Conservation (phyloP, 208 protist species). For the Trichomonas gallinae region DNA sequence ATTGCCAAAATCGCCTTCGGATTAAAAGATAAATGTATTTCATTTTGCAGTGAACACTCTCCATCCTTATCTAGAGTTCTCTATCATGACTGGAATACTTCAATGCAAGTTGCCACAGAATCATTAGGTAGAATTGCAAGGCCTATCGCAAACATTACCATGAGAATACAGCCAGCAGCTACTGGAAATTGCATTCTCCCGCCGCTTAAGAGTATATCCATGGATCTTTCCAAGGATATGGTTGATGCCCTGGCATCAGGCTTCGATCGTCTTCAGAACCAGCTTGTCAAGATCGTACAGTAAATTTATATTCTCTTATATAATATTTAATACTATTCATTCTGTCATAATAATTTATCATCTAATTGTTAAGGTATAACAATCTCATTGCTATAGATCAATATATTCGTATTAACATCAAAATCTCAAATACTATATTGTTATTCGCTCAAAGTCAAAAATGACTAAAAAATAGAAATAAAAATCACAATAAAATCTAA, state of each 20-base stretch:
- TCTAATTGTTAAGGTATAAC: too few species aligned
- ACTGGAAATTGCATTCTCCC: neutral
- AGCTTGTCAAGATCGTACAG: neutral
- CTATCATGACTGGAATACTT: neutral
- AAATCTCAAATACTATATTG: too few species aligned
- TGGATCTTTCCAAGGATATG: conserved; percentile 5
- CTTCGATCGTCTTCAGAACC: conserved; percentile 18
- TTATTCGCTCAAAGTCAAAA: too few species aligned
- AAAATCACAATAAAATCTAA: too few species aligned
- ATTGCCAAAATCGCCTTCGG: neutral
- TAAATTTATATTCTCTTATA: neutral
- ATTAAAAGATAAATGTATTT: neutral
- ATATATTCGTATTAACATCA: too few species aligned
- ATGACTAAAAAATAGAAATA: too few species aligned
- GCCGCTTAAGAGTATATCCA: neutral
- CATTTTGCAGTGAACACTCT: neutral
- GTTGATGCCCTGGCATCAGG: neutral
- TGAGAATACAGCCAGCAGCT: neutral
- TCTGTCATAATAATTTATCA: too few species aligned
- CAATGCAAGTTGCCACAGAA: conserved; percentile 8
- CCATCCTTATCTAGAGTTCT: neutral
- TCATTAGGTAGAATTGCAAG: neutral
- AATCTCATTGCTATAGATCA: too few species aligned
- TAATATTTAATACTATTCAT: too few species aligned
- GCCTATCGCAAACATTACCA: neutral